Base-by-base conservation (phyloP, 2,329 filamentous ascomycete species). In the Teratosphaeriaceae sp. region DNA sequence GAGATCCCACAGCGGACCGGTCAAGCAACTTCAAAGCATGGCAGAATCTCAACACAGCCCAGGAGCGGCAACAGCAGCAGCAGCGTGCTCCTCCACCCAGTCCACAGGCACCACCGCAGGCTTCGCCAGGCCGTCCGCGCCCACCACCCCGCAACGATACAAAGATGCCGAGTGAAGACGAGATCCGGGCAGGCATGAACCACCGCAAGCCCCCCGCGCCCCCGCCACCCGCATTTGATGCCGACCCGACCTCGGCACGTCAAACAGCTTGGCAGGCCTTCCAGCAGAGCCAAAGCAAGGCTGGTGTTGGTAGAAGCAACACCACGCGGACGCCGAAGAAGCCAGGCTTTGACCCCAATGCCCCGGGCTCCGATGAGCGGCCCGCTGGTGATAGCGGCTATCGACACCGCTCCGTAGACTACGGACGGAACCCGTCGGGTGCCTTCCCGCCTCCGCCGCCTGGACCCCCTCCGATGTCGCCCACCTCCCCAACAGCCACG, bases 351-450 rank as follows among this genome's bases (percentile, higher is more conserved):
- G 74, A 78, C 43, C 76, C 78, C 16, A 70, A 70, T n/a, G 69
- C 69, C 5, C 69, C 75, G 23, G 76, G 73, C n/a, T 75, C 70
- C 26, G 78, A 81, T 54, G 78, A 81, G 52, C 69, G 74, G 26
- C 75, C 75, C 57, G 76, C 76, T 18, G 50, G 49, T 20, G 43
- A 47, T 26, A 46, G 49, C 34, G 50, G 53, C 11, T 53, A 58
- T 19, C 45, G 55, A 7, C 51, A 60, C 42, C 50, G 51, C 19
- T 60, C 59, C 2, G 58, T 51, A 26, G 58, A 61, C 34, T 52
- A 56, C 38, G 54, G 53, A 9, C 39, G 44, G 12, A 40, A 43
- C 9, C 35, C 33, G n/a, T 41, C 46, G 24, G 50, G 48, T 20
- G 20, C 23, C 3, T 53, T 54, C 22, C 59, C 61, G 15, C 58